Base-by-base conservation (phyloP, 2,329 filamentous ascomycete species). In the Fusarium pseudoanthophilum region DNA sequence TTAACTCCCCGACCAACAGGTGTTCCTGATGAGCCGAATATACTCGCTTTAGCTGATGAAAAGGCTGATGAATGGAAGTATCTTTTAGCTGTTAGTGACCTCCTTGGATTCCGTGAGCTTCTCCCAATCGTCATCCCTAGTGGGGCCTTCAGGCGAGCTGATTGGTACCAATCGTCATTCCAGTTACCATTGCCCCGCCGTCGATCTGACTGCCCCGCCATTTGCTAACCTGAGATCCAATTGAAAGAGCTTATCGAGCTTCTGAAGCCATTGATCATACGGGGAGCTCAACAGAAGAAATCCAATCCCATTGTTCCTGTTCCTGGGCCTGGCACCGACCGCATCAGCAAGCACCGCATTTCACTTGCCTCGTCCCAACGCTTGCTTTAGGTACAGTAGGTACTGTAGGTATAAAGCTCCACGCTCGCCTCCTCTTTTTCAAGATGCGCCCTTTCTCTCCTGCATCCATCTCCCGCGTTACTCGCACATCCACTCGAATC, bases 151-250 rank as follows among this genome's bases (percentile, higher is more conserved):
- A 37, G 21, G 11, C 46, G 39, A 42, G 43, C 51, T 78, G 68
- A 78, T 78, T 78, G 77, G 77, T 56, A 59, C 37, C 55, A 59
- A 39, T 74, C 71, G 74, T 74, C 77, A 78, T 78, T 64, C 40
- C 42, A 53, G 60, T 57, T 66, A 53, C 60, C 52, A 63, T 57
- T 75, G 75, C 76, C 74, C 77, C 77, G 77, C 77, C 61, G 71
- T 78, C 68, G 77, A 78, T 78, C 75, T 72, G 52, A 69, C 58
- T 78, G 75, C 77, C 77, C 77, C 76, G 73, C 75, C 71, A 76
- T 75, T 71, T 57, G 32, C 63, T 69, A 57, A 52, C 34, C 66
- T 60, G 67, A 70, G 67, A 68, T 72, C 65, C 67, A 65, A 75
- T 73, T 51, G 69, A 65, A 75, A 74, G 62, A 75, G 64, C 67